Base-by-base conservation (phyloP, 495 filamentous ascomycete species). In the Alectoria sarmentosa region DNA sequence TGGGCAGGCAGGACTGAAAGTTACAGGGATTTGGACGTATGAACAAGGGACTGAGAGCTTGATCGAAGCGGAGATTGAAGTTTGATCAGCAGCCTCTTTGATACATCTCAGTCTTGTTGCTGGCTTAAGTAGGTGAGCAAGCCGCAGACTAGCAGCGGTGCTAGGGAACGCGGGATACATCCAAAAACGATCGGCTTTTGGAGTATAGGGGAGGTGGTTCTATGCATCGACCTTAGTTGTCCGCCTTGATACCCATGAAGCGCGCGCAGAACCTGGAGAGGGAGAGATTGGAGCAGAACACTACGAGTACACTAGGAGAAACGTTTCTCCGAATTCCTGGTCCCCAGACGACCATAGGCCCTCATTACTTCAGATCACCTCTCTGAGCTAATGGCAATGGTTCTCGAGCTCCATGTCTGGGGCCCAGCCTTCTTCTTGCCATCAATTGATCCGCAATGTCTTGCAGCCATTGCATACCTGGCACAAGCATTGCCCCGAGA, bases 371-470 rank as follows among this genome's bases (percentile, higher is more conserved):
- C 13, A 21, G 77, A 1, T 58, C 7, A 19, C 30, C 4, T 58
- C 9, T 23, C 36, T 28, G 11, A 60, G 1, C 37, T 34, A 11
- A 17, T 23, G 1, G 34, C 37, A 8, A 63, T 63, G 61, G 36
- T 42, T 11, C n/a, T 63, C 13, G 85, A 92, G 80, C 84, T 98
- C 46, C 89, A 96, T 73, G 83, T 96, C 67, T 96, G 90, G 90
- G 92, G 94, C 48, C 90, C 91, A 39, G 92, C 88, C 42, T 95
- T 95, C 74, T 81, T 80, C 36, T 83, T 97, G 46, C 89, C 93
- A 14, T 97, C 93, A 60, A 87, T 97, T 65, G 92, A 96, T 64
- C 80, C 94, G 59, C 89, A 95, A 81, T 97, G 89, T 67, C 82
- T 92, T 52, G 88, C 90, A 19, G 78, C 86, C 46, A 86, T 93